A percentile compares a stretch with the other conserved stretches of the same genome.
Conservation (phyloP, 1,284 basidiomycete genomes). For the Leccinum subspadiceum region DNA sequence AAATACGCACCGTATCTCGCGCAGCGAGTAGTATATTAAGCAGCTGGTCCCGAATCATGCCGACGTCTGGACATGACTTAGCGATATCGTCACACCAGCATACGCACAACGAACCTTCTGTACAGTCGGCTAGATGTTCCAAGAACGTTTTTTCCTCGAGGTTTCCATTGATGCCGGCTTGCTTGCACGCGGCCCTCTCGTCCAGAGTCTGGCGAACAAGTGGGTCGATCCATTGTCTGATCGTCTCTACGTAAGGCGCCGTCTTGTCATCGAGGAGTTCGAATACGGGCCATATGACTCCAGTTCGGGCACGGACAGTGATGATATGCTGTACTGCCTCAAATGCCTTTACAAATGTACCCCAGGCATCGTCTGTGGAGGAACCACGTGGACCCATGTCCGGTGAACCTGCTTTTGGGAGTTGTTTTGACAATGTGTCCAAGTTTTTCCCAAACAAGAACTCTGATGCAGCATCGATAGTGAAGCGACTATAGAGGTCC, state of each 20-base stretch:
- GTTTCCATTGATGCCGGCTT: constrained; percentile 37
- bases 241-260: constrained; percentile 47
- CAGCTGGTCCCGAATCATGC: constrained; percentile 65
- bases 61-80: constrained; percentile 40
- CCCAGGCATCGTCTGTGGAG: constrained; percentile 56
- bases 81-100: constrained; percentile 5
- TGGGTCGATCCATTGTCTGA: constrained; percentile 61
- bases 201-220: constrained; percentile 53
- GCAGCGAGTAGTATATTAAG: constrained; percentile 73
- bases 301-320: constrained; percentile 51
- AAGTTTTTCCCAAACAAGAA: constrained; percentile 66
- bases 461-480: constrained; percentile 68
- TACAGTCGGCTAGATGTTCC: constrained; percentile 63
- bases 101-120: constrained; percentile 45
- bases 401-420: constrained; percentile 49
- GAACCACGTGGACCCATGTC: constrained; percentile 57
- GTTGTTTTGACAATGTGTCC: constrained; percentile 53
- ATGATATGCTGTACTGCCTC: constrained; percentile 59
- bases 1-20: constrained; percentile 60
- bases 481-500: constrained; percentile 67
- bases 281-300: constrained; percentile 65
- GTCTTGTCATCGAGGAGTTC: constrained; percentile 64
- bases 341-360: constrained; percentile 62
- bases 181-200: constrained; percentile 42
- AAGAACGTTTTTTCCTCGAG: constrained; percentile 61